Percentiles rank a stretch among this genome's conserved stretches.
Conservation (phyloP, 2,329 filamentous ascomycete genomes). For the Penicillium sp. region DNA sequence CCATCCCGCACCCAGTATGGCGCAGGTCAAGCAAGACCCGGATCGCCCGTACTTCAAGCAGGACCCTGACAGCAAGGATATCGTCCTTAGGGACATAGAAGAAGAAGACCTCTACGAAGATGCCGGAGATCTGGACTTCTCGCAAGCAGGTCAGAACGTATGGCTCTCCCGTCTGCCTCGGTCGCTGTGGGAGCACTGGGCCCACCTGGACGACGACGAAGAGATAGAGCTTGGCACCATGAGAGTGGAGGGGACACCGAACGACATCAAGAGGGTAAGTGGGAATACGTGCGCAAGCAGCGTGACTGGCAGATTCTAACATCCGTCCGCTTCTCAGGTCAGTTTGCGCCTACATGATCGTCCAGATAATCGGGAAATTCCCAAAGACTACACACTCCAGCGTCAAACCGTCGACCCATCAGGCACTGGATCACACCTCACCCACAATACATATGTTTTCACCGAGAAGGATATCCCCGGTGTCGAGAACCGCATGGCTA, state of each 20-base stretch:
- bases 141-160: conserved; percentile 39
- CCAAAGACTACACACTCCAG: conserved; percentile 78
- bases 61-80: conserved; percentile 36
- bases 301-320: conserved; percentile 13
- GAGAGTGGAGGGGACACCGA: conserved; percentile 49
- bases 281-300: background rate
- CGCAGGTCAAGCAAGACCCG: conserved; percentile 37
- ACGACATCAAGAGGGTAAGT: conserved; percentile 43
- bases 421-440: conserved; percentile 33
- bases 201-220: conserved; percentile 65
- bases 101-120: conserved; percentile 67
- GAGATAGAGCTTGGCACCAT: conserved; percentile 75
- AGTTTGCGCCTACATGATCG: conserved; percentile 59
- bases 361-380: conserved; percentile 62
- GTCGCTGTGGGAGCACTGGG: conserved; percentile 73
- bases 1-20: conserved; percentile 17
- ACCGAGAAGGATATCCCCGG: conserved; percentile 86
- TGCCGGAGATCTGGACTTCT: conserved; percentile 55
- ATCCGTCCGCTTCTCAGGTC: conserved; percentile 47
- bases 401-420: conserved; percentile 50
- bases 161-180: conserved; percentile 73
- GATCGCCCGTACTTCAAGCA: conserved; percentile 35
- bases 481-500: conserved; percentile 46
- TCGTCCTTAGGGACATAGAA: conserved; percentile 28
- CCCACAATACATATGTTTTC: conserved; percentile 83